Evolutionary conservation across 768 basidiomycete species (phyloP), one percentile per base, ranked within the genome.

Genomic region (Obba rivulosa): DNA sequence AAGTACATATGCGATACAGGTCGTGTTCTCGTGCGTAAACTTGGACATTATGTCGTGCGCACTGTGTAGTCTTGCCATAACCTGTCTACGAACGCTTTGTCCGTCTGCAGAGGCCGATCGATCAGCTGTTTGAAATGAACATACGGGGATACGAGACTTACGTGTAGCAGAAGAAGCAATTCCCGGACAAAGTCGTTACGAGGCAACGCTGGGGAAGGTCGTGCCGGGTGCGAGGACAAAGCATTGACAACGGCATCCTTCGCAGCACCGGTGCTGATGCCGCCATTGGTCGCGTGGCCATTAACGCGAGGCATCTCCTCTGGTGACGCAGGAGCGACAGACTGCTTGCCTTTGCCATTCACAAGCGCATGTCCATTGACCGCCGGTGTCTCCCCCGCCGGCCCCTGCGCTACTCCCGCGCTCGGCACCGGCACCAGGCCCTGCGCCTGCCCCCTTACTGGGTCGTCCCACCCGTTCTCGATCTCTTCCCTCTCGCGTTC

Each of bases 401-500:
- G 16, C 7, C 16, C 17, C 7, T 17, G 5, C 28, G 46, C 45
- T 8, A 43, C 47, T 1, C 47, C 17, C 3, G 31, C 24, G 0
- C 39, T 14, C 3, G 51, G 22, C 3, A 42, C 34, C 34, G 54
- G 46, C 20, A 24, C 28, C 45, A 16, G 13, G 17, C 20, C 4
- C 23, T 52, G 53, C 4, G 37, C 48, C 16, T 50, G 34, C 2
- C 49, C 59, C 16, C 54, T 57, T 28, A 57, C 62, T 13, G 79
- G 79, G 22, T 76, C 67, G 58, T 83, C 84, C 81, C 82, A 83
- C 46, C 76, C 74, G 53, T 63, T 73, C 69, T 84, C 84, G 23
- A 83, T 78, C 62, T 70, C 66, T 36, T 67, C 67, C 16, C 69
- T 62, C 53, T 75, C 70, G 52, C 57, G 55, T 50, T 61, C 59